Evolutionary conservation across 2,329 filamentous ascomycete genomes (phyloP).

Genomic region (Thermochaetoides dissita): DNA sequence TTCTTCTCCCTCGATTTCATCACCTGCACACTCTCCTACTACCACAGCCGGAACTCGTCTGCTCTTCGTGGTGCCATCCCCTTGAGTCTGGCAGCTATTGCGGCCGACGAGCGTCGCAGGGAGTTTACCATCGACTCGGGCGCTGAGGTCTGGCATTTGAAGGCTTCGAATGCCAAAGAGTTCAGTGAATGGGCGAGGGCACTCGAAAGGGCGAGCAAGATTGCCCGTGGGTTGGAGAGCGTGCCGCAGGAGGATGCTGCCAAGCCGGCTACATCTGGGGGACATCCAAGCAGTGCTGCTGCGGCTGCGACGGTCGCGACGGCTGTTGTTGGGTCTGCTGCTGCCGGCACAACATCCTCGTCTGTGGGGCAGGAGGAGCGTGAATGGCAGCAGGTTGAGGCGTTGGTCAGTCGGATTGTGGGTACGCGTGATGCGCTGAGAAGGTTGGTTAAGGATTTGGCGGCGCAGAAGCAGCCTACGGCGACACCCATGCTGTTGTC

Average conservation of each 20-base stretch:
- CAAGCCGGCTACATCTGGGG: slow-evolving; percentile 9
- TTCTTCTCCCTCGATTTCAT: slow-evolving; percentile 96
- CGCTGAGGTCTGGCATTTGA: slow-evolving; percentile 91
- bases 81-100: slow-evolving; percentile 77
- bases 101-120: slow-evolving; percentile 71
- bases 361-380: slow-evolving; percentile 47
- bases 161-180: slow-evolving; percentile 67
- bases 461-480: slow-evolving; percentile 40
- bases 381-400: slow-evolving; percentile 80
- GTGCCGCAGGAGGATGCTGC: slow-evolving; percentile 12
- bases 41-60: slow-evolving; percentile 85
- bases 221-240: slow-evolving; percentile 40
- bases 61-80: slow-evolving; percentile 86
- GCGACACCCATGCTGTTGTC: too few species aligned
- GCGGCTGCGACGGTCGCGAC: slow-evolving; percentile 20
- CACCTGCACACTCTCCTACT: slow-evolving; percentile 90
- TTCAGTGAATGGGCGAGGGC: slow-evolving; percentile 80
- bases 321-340: slow-evolving; percentile 11
- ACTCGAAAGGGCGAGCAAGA: slow-evolving; percentile 65
- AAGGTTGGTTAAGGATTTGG: slow-evolving; percentile 72
- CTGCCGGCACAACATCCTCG: slow-evolving; percentile 18
- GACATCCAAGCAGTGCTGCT: slow-evolving; percentile 14
- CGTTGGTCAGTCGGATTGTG: slow-evolving; percentile 70
- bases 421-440: slow-evolving; percentile 81
- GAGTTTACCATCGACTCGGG: slow-evolving; percentile 96